Percentiles rank a stretch among this genome's conserved stretches.
Evolutionary conservation across 2,329 filamentous ascomycete species (phyloP).

Genomic region (Xylaria arbuscula): DNA sequence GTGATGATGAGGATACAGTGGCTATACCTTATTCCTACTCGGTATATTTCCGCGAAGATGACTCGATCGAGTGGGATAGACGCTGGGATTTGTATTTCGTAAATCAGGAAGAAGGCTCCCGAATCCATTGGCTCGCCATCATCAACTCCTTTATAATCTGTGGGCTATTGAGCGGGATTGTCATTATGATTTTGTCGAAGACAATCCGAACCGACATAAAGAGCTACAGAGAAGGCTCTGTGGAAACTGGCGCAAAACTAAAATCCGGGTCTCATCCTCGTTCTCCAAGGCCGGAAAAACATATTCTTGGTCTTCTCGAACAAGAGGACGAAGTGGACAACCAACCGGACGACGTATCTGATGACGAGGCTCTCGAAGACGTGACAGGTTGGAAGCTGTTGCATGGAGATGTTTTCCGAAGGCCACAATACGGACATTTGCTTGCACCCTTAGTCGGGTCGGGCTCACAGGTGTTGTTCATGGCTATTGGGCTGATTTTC

Average conservation of each 20-base stretch:
- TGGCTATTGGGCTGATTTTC: constrained; percentile 77
- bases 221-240: constrained; percentile 71
- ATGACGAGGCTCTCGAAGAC: constrained; percentile 81
- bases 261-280: constrained; percentile 56
- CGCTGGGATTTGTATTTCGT: constrained; percentile 93
- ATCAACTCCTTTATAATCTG: constrained; percentile 88
- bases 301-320: constrained; percentile 67
- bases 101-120: constrained; percentile 83
- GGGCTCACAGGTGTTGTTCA: constrained; percentile 87
- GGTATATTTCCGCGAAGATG: constrained; percentile 88
- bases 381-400: constrained; percentile 89
- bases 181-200: constrained; percentile 82
- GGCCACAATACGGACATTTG: constrained; percentile 75
- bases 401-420: constrained; percentile 87
- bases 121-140: constrained; percentile 89
- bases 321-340: constrained; percentile 64
- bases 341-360: constrained; percentile 69
- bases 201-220: constrained; percentile 85
- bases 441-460: constrained; percentile 85
- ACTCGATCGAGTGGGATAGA: constrained; percentile 81
- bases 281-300: constrained; percentile 64
- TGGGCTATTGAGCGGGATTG: constrained; percentile 79
- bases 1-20: constrained; percentile 73
- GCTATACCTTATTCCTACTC: constrained; percentile 89
- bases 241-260: constrained; percentile 75